These are phyloP conservation scores for Cryptococcus sp. DNA, from an alignment of 1,284 basidiomycete species.

Conservation along the genomic window DNA sequence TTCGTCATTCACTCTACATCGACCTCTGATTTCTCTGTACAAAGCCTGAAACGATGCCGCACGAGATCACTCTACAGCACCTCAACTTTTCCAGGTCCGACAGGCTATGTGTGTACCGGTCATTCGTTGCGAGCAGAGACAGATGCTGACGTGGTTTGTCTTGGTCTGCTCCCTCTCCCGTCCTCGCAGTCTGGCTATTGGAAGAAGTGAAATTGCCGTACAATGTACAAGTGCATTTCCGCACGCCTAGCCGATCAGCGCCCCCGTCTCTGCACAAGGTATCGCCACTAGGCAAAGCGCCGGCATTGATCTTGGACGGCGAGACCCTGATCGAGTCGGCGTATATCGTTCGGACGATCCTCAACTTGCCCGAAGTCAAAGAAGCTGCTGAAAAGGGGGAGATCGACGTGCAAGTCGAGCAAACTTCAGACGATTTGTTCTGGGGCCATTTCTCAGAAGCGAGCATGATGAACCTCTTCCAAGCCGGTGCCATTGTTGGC, in stretches of 20 bases:
- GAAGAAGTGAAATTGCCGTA: constrained; percentile 42
- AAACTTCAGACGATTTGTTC: constrained; percentile 26
- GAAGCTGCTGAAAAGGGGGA: constrained; percentile 6
- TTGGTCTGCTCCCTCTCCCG: not conserved
- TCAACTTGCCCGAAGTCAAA: constrained; percentile 19
- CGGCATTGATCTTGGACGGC: constrained; percentile 35
- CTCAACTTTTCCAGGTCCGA: constrained; percentile 43
- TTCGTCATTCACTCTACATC: too few relatives aligned
- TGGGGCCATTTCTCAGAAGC: constrained; percentile 47
- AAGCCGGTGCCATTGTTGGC: constrained; percentile 26
- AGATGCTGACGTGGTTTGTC: not conserved
- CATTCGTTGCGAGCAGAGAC: not conserved
- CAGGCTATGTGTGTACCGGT: constrained; percentile 36
- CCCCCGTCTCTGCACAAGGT: constrained; percentile 30
- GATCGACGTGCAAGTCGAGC: constrained; percentile 24
- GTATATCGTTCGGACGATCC: constrained; percentile 35
- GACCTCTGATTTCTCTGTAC: not conserved
- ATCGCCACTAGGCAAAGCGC: constrained; percentile 39
- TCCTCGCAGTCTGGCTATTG: constrained; percentile 32
- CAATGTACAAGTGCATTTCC: constrained; percentile 38
- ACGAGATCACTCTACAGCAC: constrained; percentile 43
- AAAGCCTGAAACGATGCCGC: constrained; percentile 23
- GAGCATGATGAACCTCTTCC: constrained; percentile 38
- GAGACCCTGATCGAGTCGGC: constrained; percentile 38
- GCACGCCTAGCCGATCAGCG: constrained; percentile 23